Conservation (phyloP, 768 basidiomycete genomes). For the Mycena sanguinolenta region DNA sequence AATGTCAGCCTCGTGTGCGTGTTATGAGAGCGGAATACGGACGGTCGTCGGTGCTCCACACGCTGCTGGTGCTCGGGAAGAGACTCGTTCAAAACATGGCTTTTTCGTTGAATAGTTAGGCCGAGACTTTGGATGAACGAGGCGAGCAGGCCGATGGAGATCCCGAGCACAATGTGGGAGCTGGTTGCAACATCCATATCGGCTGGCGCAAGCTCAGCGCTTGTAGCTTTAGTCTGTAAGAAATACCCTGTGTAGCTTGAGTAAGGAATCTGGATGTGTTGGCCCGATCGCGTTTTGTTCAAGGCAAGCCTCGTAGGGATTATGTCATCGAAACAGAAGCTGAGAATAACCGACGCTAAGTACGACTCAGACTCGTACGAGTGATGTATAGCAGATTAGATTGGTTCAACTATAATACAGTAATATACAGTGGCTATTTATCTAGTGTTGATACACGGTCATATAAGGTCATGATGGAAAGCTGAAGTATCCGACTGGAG, state of each 20-base stretch:
- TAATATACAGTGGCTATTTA: too few species aligned
- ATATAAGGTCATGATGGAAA: too few species aligned
- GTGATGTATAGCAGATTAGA: too few species aligned
- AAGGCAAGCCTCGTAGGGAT: neutral
- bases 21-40: conserved; percentile 46
- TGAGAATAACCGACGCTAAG: too few species aligned
- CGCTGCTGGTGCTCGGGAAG: conserved; percentile 74
- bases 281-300: neutral
- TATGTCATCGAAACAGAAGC: neutral
- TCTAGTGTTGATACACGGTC: too few species aligned
- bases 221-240: neutral
- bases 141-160: conserved; percentile 78
- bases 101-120: conserved; percentile 93
- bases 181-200: conserved; percentile 32
- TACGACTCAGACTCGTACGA: too few species aligned
- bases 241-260: neutral
- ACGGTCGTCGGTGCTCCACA: conserved; percentile 86
- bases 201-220: neutral
- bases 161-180: conserved; percentile 61
- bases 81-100: conserved; percentile 86
- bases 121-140: conserved; percentile 52
- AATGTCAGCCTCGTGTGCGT: conserved; percentile 5
- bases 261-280: conserved; percentile 1
- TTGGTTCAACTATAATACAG: too few species aligned
- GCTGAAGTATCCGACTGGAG: too few species aligned